Base-by-base conservation (phyloP, 306 rosid genomes). In the Aeschynomene evenia region DNA sequence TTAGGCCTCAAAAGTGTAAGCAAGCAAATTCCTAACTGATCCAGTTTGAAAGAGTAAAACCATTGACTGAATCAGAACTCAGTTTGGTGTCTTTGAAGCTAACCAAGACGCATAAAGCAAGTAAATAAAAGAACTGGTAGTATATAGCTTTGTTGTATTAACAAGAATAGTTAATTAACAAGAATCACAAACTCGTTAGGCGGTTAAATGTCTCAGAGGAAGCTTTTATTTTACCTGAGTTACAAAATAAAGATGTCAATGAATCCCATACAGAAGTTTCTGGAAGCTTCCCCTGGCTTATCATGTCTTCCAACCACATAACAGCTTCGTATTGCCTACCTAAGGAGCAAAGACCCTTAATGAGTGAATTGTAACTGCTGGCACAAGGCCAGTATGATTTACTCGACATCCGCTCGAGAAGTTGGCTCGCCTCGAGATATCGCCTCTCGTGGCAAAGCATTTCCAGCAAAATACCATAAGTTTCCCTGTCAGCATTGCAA, bases 301-400 rank as follows among this genome's bases (percentile, higher is more conserved):
- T 55, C 88, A 84, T 84, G 68, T 84, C 88, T 62, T 84, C 88
- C 69, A 84, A 67, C 85, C 85, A 81, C 79, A 78, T 78, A 31
- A 81, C 79, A 40, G 88, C 88, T 66, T 84, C 85, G 60, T 77
- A 84, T 63, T 81, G 85, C 49, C 81, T 66, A 11, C 81, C 83
- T 31, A 56, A 4, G 42, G 79, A 74, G 56, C 85, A 84, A 62
- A 84, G 88, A 55, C 88, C 88, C 18, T 64, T 70, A 55, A 74
- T 81, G 51, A 84, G 83, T 20, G 68, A 23, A 78, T 74, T 81
- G 69, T 81, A 84, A 75, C 62, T 71, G 13, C 71, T 9, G 5
- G 51, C 81, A 75, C 77, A 55, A 16, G 88, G 88, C 83, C 83
- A 78, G 51, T 77, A 71, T 36, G 88, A 78, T 56, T 80, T 80